Evolutionary conservation across 1,284 basidiomycete species (phyloP), one percentile per base, ranked within the genome.

Genomic region (Ustilago tritici): DNA sequence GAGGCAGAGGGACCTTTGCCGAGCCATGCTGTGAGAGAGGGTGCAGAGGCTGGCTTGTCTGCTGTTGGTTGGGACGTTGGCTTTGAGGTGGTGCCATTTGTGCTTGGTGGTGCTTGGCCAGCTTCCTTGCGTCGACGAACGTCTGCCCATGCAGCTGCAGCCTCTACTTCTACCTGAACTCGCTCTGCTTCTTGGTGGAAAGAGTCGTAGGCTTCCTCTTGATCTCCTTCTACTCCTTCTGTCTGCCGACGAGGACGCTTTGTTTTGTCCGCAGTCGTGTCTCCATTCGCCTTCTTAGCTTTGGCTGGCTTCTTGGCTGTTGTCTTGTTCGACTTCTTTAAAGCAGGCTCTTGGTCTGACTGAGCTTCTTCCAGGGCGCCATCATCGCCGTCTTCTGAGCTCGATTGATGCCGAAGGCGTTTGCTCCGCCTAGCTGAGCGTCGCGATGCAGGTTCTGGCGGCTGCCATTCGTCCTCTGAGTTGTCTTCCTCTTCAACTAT

Each of bases 11-110:
- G 70, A 3, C 68, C 71, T 47, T 68, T 68, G 46, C 79, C 79
- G 0, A 81, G 78, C 81, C 79, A 81, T 6, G 67, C 63, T 31
- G 77, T 63, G 49, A 82, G 74, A 3, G 74, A 70, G 2, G 68
- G 70, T 4, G 60, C 46, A 1, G 61, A 50, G 15, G 65, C 1
- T 23, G 41, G 17, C 10, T 56, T 31, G 12, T 52, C 28, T 15
- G 64, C 15, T 4, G 61, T 10, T 17, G 52, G 4, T 12, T 49
- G 36, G 7, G 61, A 46, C 5, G 49, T 12, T 15, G 32, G 19
- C 4, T 10, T 31, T 11, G 62, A 41, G n/a, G 50, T 17, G 15
- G 59, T 23, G 31, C 31, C 54, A 31, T 32, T 57, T 7, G 23
- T 11, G 46, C 28, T 31, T 9, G 49, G 49, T 23, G 49, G 49